Evolutionary conservation across 2,329 filamentous ascomycete species (phyloP), one percentile per base, ranked within the genome.

Genomic region (Penicillium thymicola): DNA sequence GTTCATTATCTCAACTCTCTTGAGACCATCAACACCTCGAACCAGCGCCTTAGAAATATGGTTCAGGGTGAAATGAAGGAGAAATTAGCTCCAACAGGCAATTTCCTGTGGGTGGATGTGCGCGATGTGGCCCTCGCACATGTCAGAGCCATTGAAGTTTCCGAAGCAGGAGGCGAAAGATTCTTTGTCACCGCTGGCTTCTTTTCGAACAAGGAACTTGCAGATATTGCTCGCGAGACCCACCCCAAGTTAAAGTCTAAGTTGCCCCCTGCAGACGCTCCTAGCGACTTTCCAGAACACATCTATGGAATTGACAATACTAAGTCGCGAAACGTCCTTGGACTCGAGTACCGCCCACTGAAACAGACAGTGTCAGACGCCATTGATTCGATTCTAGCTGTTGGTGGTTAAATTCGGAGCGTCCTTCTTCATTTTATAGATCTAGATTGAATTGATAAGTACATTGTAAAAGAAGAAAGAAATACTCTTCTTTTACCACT

Each of bases 1-100:
- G 81, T 85, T 48, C 81, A 87, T 63, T 85, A 85, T 61, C 78
- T 91, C 2, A 81, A 85, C 59, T 81, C 77, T 23, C 77, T 89
- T 0, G 81, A 84, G n/a, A 76, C 76, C 2, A 76, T 92, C 59
- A 92, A 92, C 75, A 89, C 87, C 1, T 89, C 87, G 14, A 92
- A 91, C 70, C 81, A 85, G 63, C 82, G 86, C 21, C 81, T 90
- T 52, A 77, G 83, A 9, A 80, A 87, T 58, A 74, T 89, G 50
- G 79, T 87, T n/a, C 81, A 79, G 7, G 89, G 88, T 18, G 81
- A 83, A 57, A 81, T 77, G 69, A 85, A 83, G 61, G 75, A 82
- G 2, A 77, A 79, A 27, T 79, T 89, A 10, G 78, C 82, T 0
- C 78, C 84, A 0, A 88, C 84, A 0, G 81, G 80, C 0, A 80